A percentile compares a stretch with the other conserved stretches of the same genome.
Evolutionary conservation across 805 yeast genomes (phyloP).

Genomic region (Pichia thaimueangensis): DNA sequence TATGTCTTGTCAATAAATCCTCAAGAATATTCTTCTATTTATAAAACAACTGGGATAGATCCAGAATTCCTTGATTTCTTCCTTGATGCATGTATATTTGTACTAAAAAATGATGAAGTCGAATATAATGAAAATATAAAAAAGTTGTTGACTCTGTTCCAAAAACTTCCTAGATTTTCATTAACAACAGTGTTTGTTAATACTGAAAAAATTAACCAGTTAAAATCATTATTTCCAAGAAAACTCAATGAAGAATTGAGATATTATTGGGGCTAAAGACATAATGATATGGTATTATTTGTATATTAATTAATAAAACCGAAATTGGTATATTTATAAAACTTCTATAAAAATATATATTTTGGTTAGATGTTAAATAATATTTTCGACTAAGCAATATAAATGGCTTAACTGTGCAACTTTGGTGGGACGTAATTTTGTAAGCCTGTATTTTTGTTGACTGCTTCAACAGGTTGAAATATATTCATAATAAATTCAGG

Average conservation of each 20-base stretch:
- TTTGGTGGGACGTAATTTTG: conserved; percentile 25
- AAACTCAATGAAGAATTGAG: conserved; percentile 6
- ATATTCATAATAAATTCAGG: conserved; percentile 34
- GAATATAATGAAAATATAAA: conserved; percentile 17
- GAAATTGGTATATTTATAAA: too few relatives aligned
- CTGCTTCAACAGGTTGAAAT: conserved; percentile 39
- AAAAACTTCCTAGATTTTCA: conserved; percentile 32
- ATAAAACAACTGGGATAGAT: conserved; percentile 42
- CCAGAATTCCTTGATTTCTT: conserved; percentile 41
- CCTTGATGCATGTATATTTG: conserved; percentile 33
- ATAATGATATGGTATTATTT: too few relatives aligned
- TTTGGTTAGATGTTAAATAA: too few relatives aligned
- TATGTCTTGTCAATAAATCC: conserved; percentile 32
- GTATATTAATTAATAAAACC: too few relatives aligned
- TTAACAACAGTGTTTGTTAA: conserved; percentile 33
- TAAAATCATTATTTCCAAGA: conserved; percentile 1
- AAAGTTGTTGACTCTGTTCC: conserved; percentile 23
- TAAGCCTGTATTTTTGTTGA: conserved; percentile 32
- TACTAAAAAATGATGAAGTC: conserved; percentile 18
- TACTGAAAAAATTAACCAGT: conserved; percentile 3
- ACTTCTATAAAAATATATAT: too few relatives aligned
- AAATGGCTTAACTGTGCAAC: neutral
- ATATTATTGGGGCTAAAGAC: conserved; percentile 11
- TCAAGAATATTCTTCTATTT: conserved; percentile 27
- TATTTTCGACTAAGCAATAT: too few relatives aligned